A percentile compares a stretch with the other conserved stretches of the same genome.
phyloP scores from a whole-genome alignment of 2,329 filamentous ascomycete species.

The Aspergillus neoniger region DNA sequence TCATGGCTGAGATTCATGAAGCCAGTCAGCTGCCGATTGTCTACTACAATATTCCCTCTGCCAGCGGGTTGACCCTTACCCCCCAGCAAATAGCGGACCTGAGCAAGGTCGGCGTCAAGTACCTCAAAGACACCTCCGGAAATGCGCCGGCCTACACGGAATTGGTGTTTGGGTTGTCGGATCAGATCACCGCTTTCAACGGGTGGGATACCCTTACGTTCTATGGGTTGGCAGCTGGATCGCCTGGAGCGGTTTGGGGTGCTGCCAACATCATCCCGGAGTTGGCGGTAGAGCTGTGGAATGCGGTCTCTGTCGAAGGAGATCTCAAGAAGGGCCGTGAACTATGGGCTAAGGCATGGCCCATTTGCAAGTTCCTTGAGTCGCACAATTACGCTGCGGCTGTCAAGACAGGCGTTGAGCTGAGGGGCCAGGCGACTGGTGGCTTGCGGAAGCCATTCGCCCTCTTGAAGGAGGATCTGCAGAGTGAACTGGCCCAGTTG shows the following conservation, averaged over 20 bases:
- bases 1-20: slow-evolving; percentile 46
- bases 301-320: slow-evolving; percentile 47
- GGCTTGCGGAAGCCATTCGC: slow-evolving; percentile 54
- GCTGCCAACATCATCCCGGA: slow-evolving; percentile 55
- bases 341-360: slow-evolving; percentile 53
- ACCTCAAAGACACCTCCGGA: slow-evolving; percentile 56
- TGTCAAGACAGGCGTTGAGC: slow-evolving; percentile 54
- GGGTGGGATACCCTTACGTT: slow-evolving; percentile 59
- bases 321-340: slow-evolving; percentile 49
- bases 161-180: slow-evolving; percentile 47
- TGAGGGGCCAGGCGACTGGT: slow-evolving; percentile 50
- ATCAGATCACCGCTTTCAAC: slow-evolving; percentile 53
- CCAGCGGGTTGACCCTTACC: slow-evolving; percentile 46
- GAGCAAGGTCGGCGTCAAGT: slow-evolving; percentile 50
- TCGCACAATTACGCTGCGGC: slow-evolving; percentile 51
- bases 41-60: slow-evolving; percentile 56
- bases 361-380: slow-evolving; percentile 55
- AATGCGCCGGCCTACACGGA: slow-evolving; percentile 55
- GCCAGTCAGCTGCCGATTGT: slow-evolving; percentile 49
- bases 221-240: slow-evolving; percentile 54
- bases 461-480: slow-evolving; percentile 37
- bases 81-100: slow-evolving; percentile 49
- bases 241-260: slow-evolving; percentile 55
- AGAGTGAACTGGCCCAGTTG: slow-evolving; percentile 39
- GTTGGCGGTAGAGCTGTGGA: slow-evolving; percentile 51